Evolutionary conservation across 768 basidiomycete species (phyloP).

Genomic region (Hortiboletus flavorubellus): DNA sequence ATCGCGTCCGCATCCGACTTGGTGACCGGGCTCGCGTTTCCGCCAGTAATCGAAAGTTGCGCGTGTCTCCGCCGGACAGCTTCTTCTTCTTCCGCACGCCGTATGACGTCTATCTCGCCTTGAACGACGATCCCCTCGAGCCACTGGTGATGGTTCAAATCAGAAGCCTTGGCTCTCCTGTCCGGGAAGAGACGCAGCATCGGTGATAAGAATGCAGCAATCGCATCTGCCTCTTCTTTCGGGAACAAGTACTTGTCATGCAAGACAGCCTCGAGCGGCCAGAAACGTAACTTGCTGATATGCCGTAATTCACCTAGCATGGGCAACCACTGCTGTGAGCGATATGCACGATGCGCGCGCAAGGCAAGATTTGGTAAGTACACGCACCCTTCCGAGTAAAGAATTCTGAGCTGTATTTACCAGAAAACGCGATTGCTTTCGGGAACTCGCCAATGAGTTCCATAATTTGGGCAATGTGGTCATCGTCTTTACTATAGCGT

Average conservation of each 20-base stretch:
- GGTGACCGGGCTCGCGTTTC: slow-evolving; percentile 6
- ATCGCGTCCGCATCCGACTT: slow-evolving; percentile 51
- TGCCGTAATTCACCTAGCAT: slow-evolving; percentile 77
- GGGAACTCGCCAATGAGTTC: slow-evolving; percentile 93
- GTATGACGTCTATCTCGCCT: slow-evolving; percentile 84
- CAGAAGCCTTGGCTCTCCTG: slow-evolving; percentile 82
- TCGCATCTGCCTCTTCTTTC: slow-evolving; percentile 71
- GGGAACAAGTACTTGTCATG: slow-evolving; percentile 97
- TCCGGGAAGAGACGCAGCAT: slow-evolving; percentile 92
- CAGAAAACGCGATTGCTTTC: slow-evolving; percentile 75
- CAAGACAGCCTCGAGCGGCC: slow-evolving; percentile 78
- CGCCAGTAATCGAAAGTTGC: slow-evolving; percentile 12
- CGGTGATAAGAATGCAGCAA: slow-evolving; percentile 78
- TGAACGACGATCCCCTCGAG: slow-evolving; percentile 81
- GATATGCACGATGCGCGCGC: not conserved
- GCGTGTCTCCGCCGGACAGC: slow-evolving; percentile 19
- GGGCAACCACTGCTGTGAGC: slow-evolving; percentile 8
- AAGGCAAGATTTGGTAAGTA: not conserved
- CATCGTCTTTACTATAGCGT: slow-evolving; percentile 94
- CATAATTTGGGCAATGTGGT: slow-evolving; percentile 97
- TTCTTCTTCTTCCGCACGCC: slow-evolving; percentile 58
- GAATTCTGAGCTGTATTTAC: slow-evolving; percentile 92
- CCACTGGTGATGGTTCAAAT: slow-evolving; percentile 85
- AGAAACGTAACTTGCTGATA: slow-evolving; percentile 90
- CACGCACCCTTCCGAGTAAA: slow-evolving; percentile 90